Conservation (phyloP, 1,139 yeast species). For the Yamadazyma spencermartinsiae region DNA sequence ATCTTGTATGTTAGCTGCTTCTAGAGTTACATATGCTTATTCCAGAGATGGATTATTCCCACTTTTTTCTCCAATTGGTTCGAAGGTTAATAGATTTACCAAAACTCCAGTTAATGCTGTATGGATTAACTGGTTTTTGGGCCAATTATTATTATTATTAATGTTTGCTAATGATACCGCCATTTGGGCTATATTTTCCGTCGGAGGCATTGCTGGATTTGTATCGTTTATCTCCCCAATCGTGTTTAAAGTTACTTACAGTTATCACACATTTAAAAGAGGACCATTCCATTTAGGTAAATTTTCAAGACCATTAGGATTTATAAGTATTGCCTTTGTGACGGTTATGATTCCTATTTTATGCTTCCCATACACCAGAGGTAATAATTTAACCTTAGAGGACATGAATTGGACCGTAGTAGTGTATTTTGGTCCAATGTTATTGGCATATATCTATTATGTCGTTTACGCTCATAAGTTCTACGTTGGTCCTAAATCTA, state of each 20-base stretch:
- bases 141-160: conserved; percentile 56
- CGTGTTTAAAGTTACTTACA: conserved; percentile 56
- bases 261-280: conserved; percentile 53
- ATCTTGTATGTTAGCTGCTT: conserved; percentile 70
- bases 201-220: conserved; percentile 74
- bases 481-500: conserved; percentile 70
- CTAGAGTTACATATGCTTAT: conserved; percentile 68
- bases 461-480: conserved; percentile 59
- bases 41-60: conserved; percentile 75
- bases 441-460: conserved; percentile 54
- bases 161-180: conserved; percentile 71
- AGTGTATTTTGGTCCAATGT: conserved; percentile 67
- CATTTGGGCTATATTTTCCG: conserved; percentile 73
- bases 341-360: conserved; percentile 63
- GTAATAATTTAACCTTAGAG: conserved; percentile 46
- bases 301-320: conserved; percentile 50
- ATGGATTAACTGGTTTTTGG: conserved; percentile 60
- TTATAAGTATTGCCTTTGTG: conserved; percentile 43
- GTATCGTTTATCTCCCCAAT: conserved; percentile 72
- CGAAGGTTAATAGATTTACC: conserved; percentile 54
- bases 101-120: conserved; percentile 72
- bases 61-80: conserved; percentile 48
- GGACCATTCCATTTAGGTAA: conserved; percentile 75
- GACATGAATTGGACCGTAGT: conserved; percentile 72
- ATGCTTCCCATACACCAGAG: conserved; percentile 61